These are phyloP conservation scores for Yarrowia divulgata DNA, from an alignment of 805 yeast genomes.

Conservation along the genomic window DNA sequence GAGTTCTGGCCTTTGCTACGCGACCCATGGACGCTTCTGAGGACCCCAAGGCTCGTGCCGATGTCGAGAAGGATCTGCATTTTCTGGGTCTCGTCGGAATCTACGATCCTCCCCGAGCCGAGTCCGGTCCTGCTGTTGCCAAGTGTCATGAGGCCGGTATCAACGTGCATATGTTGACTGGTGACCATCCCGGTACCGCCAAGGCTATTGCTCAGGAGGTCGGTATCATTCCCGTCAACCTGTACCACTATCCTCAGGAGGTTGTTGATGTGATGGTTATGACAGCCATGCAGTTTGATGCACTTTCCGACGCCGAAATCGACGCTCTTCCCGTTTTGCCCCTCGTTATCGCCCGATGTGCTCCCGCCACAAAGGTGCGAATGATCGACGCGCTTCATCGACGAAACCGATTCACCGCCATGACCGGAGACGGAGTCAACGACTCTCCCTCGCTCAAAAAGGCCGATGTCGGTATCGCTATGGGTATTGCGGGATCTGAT, in stretches of 20 bases:
- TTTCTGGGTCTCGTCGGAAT: conserved; percentile 77
- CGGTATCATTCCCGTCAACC: conserved; percentile 71
- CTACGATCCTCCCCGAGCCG: conserved; percentile 80
- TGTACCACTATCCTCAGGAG: conserved; percentile 59
- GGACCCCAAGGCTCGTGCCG: conserved; percentile 50
- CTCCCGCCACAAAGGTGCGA: conserved; percentile 81
- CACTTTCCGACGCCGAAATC: conserved; percentile 63
- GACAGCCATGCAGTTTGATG: conserved; percentile 77
- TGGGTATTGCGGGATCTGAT: conserved; percentile 83
- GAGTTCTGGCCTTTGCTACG: conserved; percentile 75
- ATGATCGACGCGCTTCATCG: conserved; percentile 80
- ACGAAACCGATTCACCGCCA: conserved; percentile 69
- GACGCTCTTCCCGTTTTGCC: conserved; percentile 73
- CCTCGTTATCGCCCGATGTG: conserved; percentile 80
- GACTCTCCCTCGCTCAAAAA: conserved; percentile 79
- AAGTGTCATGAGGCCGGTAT: conserved; percentile 77
- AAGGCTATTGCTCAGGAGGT: conserved; percentile 81
- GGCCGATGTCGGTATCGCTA: conserved; percentile 84
- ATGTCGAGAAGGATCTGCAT: conserved; percentile 60
- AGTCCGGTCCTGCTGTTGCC: conserved; percentile 69
- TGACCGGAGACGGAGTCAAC: conserved; percentile 87
- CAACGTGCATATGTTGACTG: conserved; percentile 81
- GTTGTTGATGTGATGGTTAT: conserved; percentile 72
- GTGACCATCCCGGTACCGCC: conserved; percentile 82
- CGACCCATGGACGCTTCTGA: conserved; percentile 49